Evolutionary conservation across 305 asterid genomes (phyloP).

Genomic region (Fraxinus floribunda): DNA sequence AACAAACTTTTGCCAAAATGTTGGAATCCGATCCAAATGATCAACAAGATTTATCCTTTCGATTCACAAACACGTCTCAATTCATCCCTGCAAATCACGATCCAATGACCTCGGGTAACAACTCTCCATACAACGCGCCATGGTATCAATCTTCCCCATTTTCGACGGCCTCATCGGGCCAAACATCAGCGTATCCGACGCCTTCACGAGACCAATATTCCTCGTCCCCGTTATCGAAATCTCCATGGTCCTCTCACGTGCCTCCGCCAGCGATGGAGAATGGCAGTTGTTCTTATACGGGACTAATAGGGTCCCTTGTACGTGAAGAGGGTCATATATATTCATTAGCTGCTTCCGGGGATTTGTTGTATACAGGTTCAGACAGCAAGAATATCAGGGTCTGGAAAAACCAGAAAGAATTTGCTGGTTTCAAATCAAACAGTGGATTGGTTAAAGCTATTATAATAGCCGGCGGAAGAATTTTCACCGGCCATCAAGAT

Average conservation of each 20-base stretch:
- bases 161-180: slow-evolving; percentile 22
- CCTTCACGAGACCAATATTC: slow-evolving; percentile 5
- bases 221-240: slow-evolving; percentile 42
- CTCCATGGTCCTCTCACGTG: slow-evolving; percentile 54
- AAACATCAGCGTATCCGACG: neutral
- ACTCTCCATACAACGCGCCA: slow-evolving; percentile 13
- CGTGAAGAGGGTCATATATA: slow-evolving; percentile 80
- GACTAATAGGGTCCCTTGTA: slow-evolving; percentile 63
- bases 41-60: slow-evolving; percentile 34
- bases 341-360: slow-evolving; percentile 61
- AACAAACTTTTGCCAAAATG: neutral
- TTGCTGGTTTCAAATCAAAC: slow-evolving; percentile 65
- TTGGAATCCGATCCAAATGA: slow-evolving; percentile 25
- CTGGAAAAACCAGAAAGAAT: slow-evolving; percentile 73
- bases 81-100: slow-evolving; percentile 12
- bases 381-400: slow-evolving; percentile 81
- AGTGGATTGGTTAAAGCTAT: slow-evolving; percentile 80
- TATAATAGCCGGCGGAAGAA: slow-evolving; percentile 51
- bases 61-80: slow-evolving; percentile 27
- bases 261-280: slow-evolving; percentile 6
- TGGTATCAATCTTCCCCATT: neutral
- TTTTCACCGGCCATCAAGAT: slow-evolving; percentile 80
- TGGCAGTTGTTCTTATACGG: slow-evolving; percentile 34
- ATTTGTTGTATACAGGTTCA: slow-evolving; percentile 70
- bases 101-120: slow-evolving; percentile 23